These are phyloP conservation scores for Wickerhamiella parazyma DNA, from an alignment of 805 yeast species.

Conservation along the genomic window DNA sequence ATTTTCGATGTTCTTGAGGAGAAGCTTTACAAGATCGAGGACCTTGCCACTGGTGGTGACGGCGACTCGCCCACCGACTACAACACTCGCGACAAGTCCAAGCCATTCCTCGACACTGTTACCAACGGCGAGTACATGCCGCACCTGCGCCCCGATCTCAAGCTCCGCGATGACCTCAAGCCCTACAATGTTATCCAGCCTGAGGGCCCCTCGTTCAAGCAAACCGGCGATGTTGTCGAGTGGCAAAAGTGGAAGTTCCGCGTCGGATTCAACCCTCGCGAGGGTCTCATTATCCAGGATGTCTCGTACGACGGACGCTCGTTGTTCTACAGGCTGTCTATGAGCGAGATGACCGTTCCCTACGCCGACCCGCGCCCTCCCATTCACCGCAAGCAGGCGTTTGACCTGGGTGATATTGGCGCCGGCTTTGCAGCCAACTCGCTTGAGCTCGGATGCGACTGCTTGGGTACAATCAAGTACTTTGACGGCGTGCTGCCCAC, in stretches of 20 bases:
- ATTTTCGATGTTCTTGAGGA: slow-evolving; percentile 50
- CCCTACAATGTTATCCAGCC: slow-evolving; percentile 74
- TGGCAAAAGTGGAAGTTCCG: slow-evolving; percentile 85
- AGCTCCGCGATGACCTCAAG: slow-evolving; percentile 45
- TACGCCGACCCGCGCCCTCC: slow-evolving; percentile 77
- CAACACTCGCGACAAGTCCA: slow-evolving; percentile 39
- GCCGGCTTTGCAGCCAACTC: slow-evolving; percentile 62
- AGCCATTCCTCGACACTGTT: slow-evolving; percentile 42
- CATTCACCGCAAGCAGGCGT: slow-evolving; percentile 75
- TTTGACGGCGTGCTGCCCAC: slow-evolving; percentile 46
- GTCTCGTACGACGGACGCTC: slow-evolving; percentile 67
- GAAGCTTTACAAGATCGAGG: slow-evolving; percentile 58
- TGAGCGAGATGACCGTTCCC: slow-evolving; percentile 79
- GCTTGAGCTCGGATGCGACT: slow-evolving; percentile 63
- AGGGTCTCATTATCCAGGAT: slow-evolving; percentile 65
- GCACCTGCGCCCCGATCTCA: slow-evolving; percentile 43
- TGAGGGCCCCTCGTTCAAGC: slow-evolving; percentile 63
- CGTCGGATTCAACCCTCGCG: slow-evolving; percentile 56
- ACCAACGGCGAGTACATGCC: slow-evolving; percentile 61
- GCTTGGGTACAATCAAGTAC: slow-evolving; percentile 67
- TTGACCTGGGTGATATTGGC: slow-evolving; percentile 74
- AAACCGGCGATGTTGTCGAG: slow-evolving; percentile 44
- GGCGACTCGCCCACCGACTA: slow-evolving; percentile 49
- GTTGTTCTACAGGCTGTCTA: slow-evolving; percentile 54
- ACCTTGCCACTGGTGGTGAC: slow-evolving; percentile 57